Evolutionary conservation across 192 early-diverging fungal species (phyloP).

Genomic region (Podila verticillata): DNA sequence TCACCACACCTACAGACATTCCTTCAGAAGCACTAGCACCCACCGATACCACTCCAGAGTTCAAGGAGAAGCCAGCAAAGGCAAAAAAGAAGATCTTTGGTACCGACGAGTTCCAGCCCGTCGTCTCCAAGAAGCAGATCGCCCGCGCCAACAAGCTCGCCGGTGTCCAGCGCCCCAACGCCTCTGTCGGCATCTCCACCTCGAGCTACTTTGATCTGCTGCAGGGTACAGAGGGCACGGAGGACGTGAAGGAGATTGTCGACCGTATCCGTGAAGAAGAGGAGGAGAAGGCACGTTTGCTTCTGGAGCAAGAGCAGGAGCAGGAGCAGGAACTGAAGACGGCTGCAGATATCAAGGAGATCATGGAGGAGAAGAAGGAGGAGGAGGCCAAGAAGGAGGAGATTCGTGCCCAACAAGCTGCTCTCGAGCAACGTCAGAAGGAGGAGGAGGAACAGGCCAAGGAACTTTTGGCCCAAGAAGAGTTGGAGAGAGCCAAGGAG

Average conservation of each 20-base stretch:
- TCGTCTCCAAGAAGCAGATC: slow-evolving; percentile 49
- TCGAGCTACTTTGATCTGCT: slow-evolving; percentile 51
- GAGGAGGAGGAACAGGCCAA: slow-evolving; percentile 2
- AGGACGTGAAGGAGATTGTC: slow-evolving; percentile 29
- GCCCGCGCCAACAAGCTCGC: slow-evolving; percentile 33
- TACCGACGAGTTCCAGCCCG: slow-evolving; percentile 51
- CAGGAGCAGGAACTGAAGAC: slow-evolving; percentile 10
- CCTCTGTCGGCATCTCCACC: slow-evolving; percentile 32
- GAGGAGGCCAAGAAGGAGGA: not conserved
- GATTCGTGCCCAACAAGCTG: not conserved
- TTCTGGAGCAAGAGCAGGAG: slow-evolving; percentile 16
- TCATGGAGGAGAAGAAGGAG: slow-evolving; percentile 1
- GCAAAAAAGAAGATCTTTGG: slow-evolving; percentile 53
- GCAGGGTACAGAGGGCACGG: slow-evolving; percentile 38
- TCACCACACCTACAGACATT: not conserved
- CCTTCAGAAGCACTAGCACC: not conserved
- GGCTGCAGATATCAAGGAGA: not conserved
- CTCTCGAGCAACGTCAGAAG: slow-evolving; percentile 9
- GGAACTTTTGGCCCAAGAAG: slow-evolving; percentile 8
- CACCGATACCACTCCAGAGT: not conserved
- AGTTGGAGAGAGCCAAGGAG: not conserved
- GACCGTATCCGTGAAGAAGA: slow-evolving; percentile 20
- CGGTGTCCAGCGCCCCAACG: slow-evolving; percentile 13
- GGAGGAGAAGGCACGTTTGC: not conserved
- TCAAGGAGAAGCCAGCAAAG: slow-evolving; percentile 26